A percentile compares a stretch with the other conserved stretches of the same genome.
phyloP scores from a whole-genome alignment of 164 flowering plant species.

The Stephania yunnanensis region DNA sequence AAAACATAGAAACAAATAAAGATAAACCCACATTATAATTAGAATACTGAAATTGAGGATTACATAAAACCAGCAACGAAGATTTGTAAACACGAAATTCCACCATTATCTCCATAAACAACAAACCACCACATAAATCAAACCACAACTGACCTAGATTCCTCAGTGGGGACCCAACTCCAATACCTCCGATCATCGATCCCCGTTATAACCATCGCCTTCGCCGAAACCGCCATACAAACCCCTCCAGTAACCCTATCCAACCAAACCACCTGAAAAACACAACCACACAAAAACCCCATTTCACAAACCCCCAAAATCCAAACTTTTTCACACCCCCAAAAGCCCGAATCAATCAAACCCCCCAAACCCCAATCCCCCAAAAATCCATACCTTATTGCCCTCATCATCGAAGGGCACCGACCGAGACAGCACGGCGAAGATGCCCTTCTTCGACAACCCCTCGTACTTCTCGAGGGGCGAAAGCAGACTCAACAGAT shows the following conservation, averaged over 20 bases:
- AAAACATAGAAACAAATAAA: too few relatives aligned
- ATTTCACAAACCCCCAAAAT: neutral
- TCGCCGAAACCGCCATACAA: constrained; percentile 80
- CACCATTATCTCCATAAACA: neutral
- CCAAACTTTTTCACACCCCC: constrained; percentile 5
- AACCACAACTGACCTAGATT: constrained; percentile 61
- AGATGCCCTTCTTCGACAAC: constrained; percentile 72
- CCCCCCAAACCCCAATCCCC: neutral
- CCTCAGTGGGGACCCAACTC: constrained; percentile 92
- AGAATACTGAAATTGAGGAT: neutral
- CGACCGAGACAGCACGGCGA: constrained; percentile 77
- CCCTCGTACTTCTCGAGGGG: constrained; percentile 37
- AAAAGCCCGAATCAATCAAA: neutral
- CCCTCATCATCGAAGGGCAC: constrained; percentile 69
- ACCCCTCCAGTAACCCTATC: constrained; percentile 76
- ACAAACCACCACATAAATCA: neutral
- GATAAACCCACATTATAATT: too few relatives aligned
- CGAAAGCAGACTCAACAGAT: constrained; percentile 44
- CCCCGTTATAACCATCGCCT: constrained; percentile 78
- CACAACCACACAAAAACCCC: constrained; percentile 1
- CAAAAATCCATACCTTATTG: constrained; percentile 44
- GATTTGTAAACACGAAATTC: neutral
- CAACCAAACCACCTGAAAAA: constrained; percentile 79
- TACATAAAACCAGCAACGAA: neutral
- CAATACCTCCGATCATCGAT: constrained; percentile 96